Percentiles rank a stretch among this genome's conserved stretches.
Conservation (phyloP, 2,329 filamentous ascomycete species). For the Fusarium sp. region DNA sequence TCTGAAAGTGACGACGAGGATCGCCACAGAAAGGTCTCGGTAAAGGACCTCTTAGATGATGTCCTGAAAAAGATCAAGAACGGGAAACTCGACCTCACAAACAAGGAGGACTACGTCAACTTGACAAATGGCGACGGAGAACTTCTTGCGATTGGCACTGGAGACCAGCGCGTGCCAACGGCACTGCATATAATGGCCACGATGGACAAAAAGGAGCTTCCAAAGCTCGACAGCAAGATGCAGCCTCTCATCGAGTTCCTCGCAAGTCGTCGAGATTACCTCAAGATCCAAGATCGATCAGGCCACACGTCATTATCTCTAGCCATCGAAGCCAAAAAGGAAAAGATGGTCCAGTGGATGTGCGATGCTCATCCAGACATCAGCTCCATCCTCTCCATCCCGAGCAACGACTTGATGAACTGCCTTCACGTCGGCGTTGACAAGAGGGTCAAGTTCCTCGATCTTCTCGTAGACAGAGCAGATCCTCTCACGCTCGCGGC, state of each 20-base stretch:
- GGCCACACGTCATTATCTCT: not conserved
- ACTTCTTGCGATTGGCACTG: constrained; percentile 14
- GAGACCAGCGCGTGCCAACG: constrained; percentile 25
- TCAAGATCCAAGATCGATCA: not conserved
- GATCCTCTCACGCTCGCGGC: constrained; percentile 19
- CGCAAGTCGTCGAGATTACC: not conserved
- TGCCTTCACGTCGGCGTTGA: constrained; percentile 12
- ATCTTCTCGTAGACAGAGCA: constrained; percentile 26
- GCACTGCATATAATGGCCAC: constrained; percentile 32
- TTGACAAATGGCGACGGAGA: constrained; percentile 19
- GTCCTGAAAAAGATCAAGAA: not conserved
- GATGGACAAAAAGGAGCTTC: constrained; percentile 27
- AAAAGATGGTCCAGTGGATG: constrained; percentile 12
- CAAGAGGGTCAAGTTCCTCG: constrained; percentile 34
- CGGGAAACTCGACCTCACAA: constrained; percentile 1
- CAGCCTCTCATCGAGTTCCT: constrained; percentile 18
- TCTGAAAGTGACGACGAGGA: constrained; percentile 31
- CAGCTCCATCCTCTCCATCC: not conserved
- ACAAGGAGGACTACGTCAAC: not conserved
- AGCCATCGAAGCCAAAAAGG: constrained; percentile 1
- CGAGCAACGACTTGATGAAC: constrained; percentile 1
- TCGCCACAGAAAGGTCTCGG: not conserved
- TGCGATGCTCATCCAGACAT: constrained; percentile 9
- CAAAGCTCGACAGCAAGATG: constrained; percentile 31
- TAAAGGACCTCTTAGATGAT: not conserved